Base-by-base conservation (phyloP, 306 rosid genomes). In the Dalbergia cochinchinensis region DNA sequence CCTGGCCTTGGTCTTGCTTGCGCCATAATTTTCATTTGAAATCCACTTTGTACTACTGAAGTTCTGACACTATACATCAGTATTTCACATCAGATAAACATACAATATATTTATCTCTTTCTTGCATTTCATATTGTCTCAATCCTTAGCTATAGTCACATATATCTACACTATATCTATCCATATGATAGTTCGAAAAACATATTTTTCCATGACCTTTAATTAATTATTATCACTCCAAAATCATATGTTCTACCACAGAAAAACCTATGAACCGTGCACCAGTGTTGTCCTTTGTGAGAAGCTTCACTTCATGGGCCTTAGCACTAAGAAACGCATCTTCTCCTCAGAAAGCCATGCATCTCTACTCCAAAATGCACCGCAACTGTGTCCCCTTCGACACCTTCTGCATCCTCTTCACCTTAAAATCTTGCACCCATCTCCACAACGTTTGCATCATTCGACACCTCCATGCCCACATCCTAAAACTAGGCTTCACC, bases 381-480 rank as follows among this genome's bases (percentile, higher is more conserved):
- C 86, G 85, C 7, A 65, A 77, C 2, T 78, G 71, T 2, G 57
- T 65, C 13, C 85, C 86, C 19, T 19, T 79, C 0, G 90, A 90
- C 54, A 81, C 80, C 19, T 90, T 84, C 82, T 90, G 92, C 42
- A 68, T 88, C 26, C 78, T 88, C 61, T 83, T 82, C 80, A 81
- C 90, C 45, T 81, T 92, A 44, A 92, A 90, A 83, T 84, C 88
- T 1, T 90, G 87, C 33, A 75, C 89, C 83, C 85, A 45, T 65
- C 80, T 86, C 51, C 76, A 45, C 18, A 78, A 41, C 37, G 15
- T 76, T 41, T 1, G 85, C 44, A 44, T 81, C 33, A 80, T 82
- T 65, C 87, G 73, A 19, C 91, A 87, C 54, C 88, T 88, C 11
- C 94, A 90, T 69, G 82, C 91, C 83, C 91, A 90, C 4, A 82